Percentiles rank a stretch among this genome's conserved stretches.
These are phyloP conservation scores for Aspergillus quadricinctus DNA, from an alignment of 2,329 filamentous ascomycete species.

Conservation along the genomic window DNA sequence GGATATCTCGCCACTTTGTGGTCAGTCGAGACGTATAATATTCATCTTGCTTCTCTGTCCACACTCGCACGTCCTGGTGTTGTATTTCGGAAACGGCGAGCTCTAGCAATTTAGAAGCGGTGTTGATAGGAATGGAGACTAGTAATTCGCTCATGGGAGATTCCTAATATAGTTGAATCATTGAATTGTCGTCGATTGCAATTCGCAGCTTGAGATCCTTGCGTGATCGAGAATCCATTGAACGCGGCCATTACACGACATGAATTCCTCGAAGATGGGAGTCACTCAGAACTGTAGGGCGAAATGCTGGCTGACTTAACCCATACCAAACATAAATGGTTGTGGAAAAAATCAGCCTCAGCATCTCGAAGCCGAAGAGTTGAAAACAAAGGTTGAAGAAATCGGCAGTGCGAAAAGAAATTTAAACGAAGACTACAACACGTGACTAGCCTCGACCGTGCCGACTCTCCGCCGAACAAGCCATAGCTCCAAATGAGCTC, in stretches of 20 bases:
- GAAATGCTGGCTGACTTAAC: background rate
- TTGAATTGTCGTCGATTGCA: background rate
- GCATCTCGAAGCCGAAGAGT: background rate
- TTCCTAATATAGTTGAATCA: no score
- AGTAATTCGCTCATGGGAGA: background rate
- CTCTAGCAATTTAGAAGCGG: constrained; percentile 54
- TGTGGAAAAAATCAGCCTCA: background rate
- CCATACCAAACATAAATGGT: background rate
- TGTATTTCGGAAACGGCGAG: constrained; percentile 48
- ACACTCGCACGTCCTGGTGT: constrained; percentile 52
- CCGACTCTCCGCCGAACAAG: constrained; percentile 6
- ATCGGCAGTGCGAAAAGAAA: background rate
- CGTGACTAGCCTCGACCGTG: constrained; percentile 8
- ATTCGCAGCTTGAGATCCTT: background rate
- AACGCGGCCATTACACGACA: background rate
- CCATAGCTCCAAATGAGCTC: constrained; percentile 3
- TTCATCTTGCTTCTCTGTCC: constrained; percentile 56
- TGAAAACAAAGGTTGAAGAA: constrained; percentile 2
- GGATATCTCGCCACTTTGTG: constrained; percentile 27
- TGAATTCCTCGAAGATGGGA: background rate
- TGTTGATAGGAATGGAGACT: background rate
- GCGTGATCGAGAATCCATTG: background rate
- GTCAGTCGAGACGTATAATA: constrained; percentile 24
- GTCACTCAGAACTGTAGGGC: background rate
- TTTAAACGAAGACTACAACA: constrained; percentile 2